Base-by-base conservation (phyloP, 2,329 filamentous ascomycete species). In the Colletotrichum salicis region DNA sequence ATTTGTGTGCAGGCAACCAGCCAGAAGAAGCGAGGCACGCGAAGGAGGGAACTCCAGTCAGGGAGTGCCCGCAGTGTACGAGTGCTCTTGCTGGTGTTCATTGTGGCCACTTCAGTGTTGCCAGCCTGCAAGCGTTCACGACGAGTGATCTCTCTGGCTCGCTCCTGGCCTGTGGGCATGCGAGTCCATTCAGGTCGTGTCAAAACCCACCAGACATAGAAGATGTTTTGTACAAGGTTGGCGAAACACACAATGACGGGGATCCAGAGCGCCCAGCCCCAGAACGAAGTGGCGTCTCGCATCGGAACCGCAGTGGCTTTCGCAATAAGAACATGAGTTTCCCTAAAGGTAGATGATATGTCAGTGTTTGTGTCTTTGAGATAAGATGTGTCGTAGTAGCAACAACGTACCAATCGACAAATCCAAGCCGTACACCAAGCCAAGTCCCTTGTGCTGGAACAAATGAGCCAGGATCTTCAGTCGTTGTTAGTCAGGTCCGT, bases 211-310 rank as follows among this genome's bases (percentile, higher is more conserved):
- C 37, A 41, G 37, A 41, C 37, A 1, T 41, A 41, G 37, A 41
- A 41, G 37, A 41, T 41, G 37, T 41, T 41, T 41, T 41, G 37
- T 3, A 41, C 2, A 19, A 41, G 37, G 15, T 41, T 41, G 37
- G 37, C 37, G 37, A 41, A 41, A 41, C 37, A 41, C 1, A 41
- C 37, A 15, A 41, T 41, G 15, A 15, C 37, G 37, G 15, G 75
- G 55, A 78, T 77, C 77, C 77, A 78, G 2, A 78, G 64, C 3
- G 76, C 74, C 77, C 76, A 78, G 58, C 77, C 77, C 76, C 77
- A 78, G 67, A 78, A 78, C 1, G 70, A 68, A 5, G 76, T 65
- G 5, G 74, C 75, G 41, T 78, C 76, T 56, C 74, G 58, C 76
- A 78, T 78, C 5, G 77, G 76, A 10, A 78, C 73, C 4, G 77